Evolutionary conservation across 208 protist species (phyloP), one percentile per base, ranked within the genome.

Genomic region (Leishmania turanica): DNA sequence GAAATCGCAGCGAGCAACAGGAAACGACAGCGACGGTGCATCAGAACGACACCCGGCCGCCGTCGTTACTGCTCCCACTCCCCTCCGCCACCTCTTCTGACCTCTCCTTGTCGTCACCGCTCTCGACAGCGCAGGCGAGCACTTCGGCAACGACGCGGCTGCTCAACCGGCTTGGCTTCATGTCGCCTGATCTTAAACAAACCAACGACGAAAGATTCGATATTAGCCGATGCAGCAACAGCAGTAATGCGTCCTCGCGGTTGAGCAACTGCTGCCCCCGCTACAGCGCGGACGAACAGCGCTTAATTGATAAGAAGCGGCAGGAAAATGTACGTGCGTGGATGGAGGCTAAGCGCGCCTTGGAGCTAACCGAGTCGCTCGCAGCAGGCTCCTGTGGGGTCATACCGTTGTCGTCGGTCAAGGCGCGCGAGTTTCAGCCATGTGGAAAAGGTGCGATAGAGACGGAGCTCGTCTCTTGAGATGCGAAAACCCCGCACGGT

Each of bases 311-410:
- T n/a, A 42, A 88, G 81, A 82, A 87, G 56, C 77, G 87, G 34
- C 87, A 84, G 53, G 84, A 65, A 13, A 90, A 85, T 54, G 84
- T 72, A 15, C 78, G 81, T 19, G 87, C 79, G 49, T 90, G 87
- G 87, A 78, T 82, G 70, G 81, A 90, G 73, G 87, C 87, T 11
- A 84, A 85, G 81, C 77, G 84, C 34, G 87, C 87, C 11, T 78
- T 88, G 31, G 85, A 83, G 73, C 78, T 54, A 8, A 85, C 85
- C 19, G 72, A 87, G 49, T 78, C 72, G 37, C 56, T 77, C 3
- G 40, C 58, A 4, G 53, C 34, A 7, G 56, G 24, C 0, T 79
- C 69, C 0, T 66, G 75, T 51, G 40, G 56, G 0, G 40, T 40
- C 24, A 64, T 64, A 27, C 79, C 64, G 17, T 31, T 66, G 19